Base-by-base conservation (phyloP, 176 grass and related monocot genomes). In the Chloris gayana region DNA sequence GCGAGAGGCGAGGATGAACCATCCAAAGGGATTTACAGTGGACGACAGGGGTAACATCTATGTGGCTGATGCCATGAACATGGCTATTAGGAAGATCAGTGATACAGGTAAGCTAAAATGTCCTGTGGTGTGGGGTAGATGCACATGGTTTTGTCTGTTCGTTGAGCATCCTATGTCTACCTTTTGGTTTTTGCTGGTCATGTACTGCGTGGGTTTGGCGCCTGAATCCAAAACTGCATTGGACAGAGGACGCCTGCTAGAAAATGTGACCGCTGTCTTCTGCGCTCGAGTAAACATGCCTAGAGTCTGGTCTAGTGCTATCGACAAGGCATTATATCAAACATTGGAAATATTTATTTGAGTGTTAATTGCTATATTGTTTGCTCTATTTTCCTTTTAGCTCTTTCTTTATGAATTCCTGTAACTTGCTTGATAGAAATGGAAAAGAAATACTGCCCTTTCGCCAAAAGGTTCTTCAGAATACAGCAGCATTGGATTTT, bases 1-100 rank as follows among this genome's bases (percentile, higher is more conserved):
- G 51, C 84, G 88, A 67, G 95, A 98, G 69, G 96, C 92, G 2
- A 91, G 87, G 85, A 83, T 98, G 92, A 98, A 98, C 69, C 96
- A 89, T 85, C 96, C 96, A n/a, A 98, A 93, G 80, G 90, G 96
- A 83, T 95, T 98, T 84, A 91, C 96, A 1, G 88, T 91, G 33
- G 96, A 98, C 8, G 88, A 73, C 50, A 93, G 79, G 85, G 96
- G 96, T 72, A 98, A 98, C 84, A 95, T 98, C 64, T 95, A 98
- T 71, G 89, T 98, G 64, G 92, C 92, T 47, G 96, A 98, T 91
- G 88, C 96, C 29, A 87, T 93, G 90, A 99, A 99, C 81, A 94
- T 92, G 89, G 96, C 90, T 81, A 91, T 99, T 86, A 99, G 96
- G 80, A 99, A 99, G 88, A 95, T 99, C 86, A 99, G 92, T 76